Evolutionary conservation across 176 grass and related monocot species (phyloP), one percentile per base, ranked within the genome.

Genomic region (Lolium rigidum): DNA sequence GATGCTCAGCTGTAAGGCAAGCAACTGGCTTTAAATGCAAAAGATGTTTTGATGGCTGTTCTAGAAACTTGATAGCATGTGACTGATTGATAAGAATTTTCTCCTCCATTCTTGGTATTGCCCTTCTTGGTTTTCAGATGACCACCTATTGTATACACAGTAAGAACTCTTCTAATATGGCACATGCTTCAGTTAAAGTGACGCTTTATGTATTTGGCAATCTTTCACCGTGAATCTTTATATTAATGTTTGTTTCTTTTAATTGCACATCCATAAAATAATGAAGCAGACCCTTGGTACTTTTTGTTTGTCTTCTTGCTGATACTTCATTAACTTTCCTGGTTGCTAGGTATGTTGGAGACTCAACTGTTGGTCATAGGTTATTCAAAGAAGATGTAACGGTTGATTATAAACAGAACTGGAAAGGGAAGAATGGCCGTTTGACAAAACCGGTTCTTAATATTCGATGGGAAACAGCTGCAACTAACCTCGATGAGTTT

Each of bases 401-500:
- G 2, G 52, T 88, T 80, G 41, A 88, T 77, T 88, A 83, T 74
- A 92, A 90, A 76, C 41, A 73, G 11, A 92, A 92, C 43, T 89
- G 75, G 87, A 98, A 79, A 39, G 91, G 81, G 74, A 92, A 86
- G 49, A 46, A 88, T 81, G 90, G 96, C 44, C 68, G 61, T 70
- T 92, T 92, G 87, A 92, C 78, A 68, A 87, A 86, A 54, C 86
- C 90, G 78, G 52, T 89, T 68, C 75, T 78, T 48, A 88, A 89
- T 77, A 86, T 87, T 76, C 84, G 88, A 10, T 95, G 96, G 91
- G 96, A 98, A 89, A 92, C 86, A 72, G 24, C 92, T 39, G 96
- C 96, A 50, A 92, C 93, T 65, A 92, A 95, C 80, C 86, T 95
- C 18, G 55, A 95, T 17, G 96, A 92, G 86, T 98, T 98, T 79